Evolutionary conservation across 1,284 basidiomycete species (phyloP), one percentile per base, ranked within the genome.

Genomic region (Bjerkandera adusta): DNA sequence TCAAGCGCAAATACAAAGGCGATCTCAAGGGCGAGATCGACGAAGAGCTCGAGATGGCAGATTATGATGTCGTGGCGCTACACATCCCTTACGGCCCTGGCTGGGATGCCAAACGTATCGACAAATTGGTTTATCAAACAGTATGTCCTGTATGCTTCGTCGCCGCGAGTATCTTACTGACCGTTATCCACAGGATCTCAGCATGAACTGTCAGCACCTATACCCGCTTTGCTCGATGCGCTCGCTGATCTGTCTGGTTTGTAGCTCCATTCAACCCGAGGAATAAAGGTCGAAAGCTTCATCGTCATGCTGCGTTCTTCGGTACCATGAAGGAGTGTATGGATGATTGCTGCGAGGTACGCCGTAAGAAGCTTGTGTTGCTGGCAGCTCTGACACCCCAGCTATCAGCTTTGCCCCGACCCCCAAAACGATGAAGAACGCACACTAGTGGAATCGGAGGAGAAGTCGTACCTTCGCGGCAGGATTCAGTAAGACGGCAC

Each of bases 41-140:
- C 11, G 64, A 63, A 12, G 73, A 71, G 1, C 56, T 81, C 8
- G 75, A 79, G 58, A 75, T 76, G 72, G 80, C 76, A 48, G 74
- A 79, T 51, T 82, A 83, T 49, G 78, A 82, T 52, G 74, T 79
- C 11, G 67, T 68, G 0, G 70, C 71, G 5, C 63, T 82, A 32
- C 79, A 82, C 56, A 76, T 83, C 45, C 80, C 79, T 0, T 83
- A 83, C 59, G 79, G 81, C 4, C 78, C 77, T 29, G 75, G 77
- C 1, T 82, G 79, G 77, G 71, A 78, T 57, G 75, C 79, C 1
- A 65, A 70, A 33, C 68, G 75, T 43, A 79, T 82, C 48, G 76
- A 80, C 45, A 81, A 76, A 51, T 57, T 82, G 38, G 67, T 82
- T 5, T 81, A 78, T 60, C 71, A 75, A 53, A 81, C 77, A 21